Evolutionary conservation across 805 yeast genomes (phyloP), one percentile per base, ranked within the genome.

Genomic region (Zygosaccharomyces lentus): DNA sequence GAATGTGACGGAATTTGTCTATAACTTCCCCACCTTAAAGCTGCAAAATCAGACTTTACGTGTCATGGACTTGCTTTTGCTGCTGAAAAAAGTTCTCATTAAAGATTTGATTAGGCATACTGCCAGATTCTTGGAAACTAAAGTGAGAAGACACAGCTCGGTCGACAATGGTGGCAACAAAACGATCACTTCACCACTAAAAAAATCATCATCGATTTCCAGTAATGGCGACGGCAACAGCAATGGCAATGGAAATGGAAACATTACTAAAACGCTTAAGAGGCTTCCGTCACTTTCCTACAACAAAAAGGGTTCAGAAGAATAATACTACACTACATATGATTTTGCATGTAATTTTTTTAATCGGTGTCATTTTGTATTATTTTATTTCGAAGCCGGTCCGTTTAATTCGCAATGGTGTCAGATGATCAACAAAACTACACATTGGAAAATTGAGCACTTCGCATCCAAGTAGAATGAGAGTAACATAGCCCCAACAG

Each of bases 61-160:
- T 1, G 70, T 78, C 40, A 69, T 80, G 44, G 97, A 90, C 53
- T 66, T 90, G 34, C 70, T 82, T 2, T 58, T 75, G 55, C 73
- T 77, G 25, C 58, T 90, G 45, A 81, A 82, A 60, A 83, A 79
- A 57, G 81, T 80, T 30, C 57, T 83, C n/a, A 65, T 81, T 31
- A 80, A 75, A 58, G 71, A 81, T 1, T 64, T 84, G 16, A 54
- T 84, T 44, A 71, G 71, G 37, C 88, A 84, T 55, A 75, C 90
- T 0, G 96, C 96, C 2, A 80, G 82, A 47, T 77, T 91, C 41
- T 60, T 90, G 29, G 81, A 84, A n/a, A 87, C 87, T 60, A 88
- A 87, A 65, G 67, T 91, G 29, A 70, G 70, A 29, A 58, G 45
- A 9, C 47, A 31, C 3, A 25, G 34, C 15, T 7, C 15, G 10